phyloP scores from a whole-genome alignment of 2,329 filamentous ascomycete genomes.

The Chrysosporium queenslandicum region DNA sequence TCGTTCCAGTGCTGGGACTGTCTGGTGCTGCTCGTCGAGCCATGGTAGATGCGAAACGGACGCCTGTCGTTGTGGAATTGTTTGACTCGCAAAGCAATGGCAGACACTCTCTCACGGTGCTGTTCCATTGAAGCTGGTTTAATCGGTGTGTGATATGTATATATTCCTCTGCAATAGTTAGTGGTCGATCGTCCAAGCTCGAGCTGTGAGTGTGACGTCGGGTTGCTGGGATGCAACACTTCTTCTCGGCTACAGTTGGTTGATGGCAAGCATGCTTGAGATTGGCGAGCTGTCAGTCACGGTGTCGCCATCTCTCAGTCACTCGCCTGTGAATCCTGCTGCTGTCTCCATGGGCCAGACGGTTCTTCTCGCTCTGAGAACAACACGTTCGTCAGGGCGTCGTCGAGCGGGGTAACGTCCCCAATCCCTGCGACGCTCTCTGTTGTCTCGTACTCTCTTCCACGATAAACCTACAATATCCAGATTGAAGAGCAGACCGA shows the following conservation, averaged over 20 bases:
- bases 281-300: too few relatives aligned
- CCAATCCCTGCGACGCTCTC: not conserved
- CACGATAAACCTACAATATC: too few relatives aligned
- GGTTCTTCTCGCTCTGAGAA: not conserved
- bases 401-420: not conserved
- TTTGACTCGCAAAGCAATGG: conserved; percentile 38
- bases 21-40: conserved; percentile 66
- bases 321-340: too few relatives aligned
- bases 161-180: not conserved
- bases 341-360: not conserved
- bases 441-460: not conserved
- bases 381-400: too few relatives aligned
- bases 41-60: conserved; percentile 65
- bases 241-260: too few relatives aligned
- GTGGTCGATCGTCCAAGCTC: not conserved
- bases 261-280: too few relatives aligned
- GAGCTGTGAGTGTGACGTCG: too few relatives aligned
- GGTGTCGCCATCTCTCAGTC: too few relatives aligned
- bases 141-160: not conserved
- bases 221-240: too few relatives aligned
- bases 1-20: conserved; percentile 37
- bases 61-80: conserved; percentile 42
- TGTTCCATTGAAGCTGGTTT: not conserved
- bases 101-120: conserved; percentile 28
- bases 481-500: too few relatives aligned